Evolutionary conservation across 805 yeast genomes (phyloP).

Genomic region (Schizosaccharomyces lindneri): DNA sequence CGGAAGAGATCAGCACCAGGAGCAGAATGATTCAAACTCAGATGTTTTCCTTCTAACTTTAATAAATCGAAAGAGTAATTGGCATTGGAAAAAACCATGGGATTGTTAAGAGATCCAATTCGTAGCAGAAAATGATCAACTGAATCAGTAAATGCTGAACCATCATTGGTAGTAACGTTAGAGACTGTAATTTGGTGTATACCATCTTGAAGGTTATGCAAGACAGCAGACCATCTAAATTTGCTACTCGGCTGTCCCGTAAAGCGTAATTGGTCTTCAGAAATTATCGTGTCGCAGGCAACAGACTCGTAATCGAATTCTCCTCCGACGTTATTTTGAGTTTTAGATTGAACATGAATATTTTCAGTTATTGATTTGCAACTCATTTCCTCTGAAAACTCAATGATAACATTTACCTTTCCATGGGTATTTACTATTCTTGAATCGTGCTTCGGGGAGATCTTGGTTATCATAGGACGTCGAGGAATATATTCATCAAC

Average conservation of each 20-base stretch:
- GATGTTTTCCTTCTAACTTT: neutral
- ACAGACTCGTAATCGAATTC: neutral
- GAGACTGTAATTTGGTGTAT: neutral
- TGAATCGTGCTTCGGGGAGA: constrained; percentile 1
- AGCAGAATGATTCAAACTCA: constrained; percentile 1
- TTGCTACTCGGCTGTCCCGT: neutral
- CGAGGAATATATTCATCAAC: neutral
- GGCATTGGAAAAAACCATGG: neutral
- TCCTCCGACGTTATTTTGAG: neutral
- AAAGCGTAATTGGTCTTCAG: neutral
- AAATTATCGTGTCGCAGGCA: neutral
- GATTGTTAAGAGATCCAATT: neutral
- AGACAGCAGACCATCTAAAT: neutral
- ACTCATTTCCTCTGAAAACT: constrained; percentile 1
- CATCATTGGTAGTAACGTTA: neutral
- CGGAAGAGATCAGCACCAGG: constrained; percentile 1
- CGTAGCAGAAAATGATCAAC: neutral
- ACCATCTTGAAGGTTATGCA: neutral
- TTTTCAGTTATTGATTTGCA: neutral
- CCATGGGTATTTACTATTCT: neutral
- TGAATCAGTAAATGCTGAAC: neutral
- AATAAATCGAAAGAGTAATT: neutral
- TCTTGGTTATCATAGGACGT: neutral
- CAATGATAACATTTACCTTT: neutral
- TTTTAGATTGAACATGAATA: neutral